Evolutionary conservation across 129 eudicot species (phyloP).

Genomic region (Heracleum sosnowskyi): DNA sequence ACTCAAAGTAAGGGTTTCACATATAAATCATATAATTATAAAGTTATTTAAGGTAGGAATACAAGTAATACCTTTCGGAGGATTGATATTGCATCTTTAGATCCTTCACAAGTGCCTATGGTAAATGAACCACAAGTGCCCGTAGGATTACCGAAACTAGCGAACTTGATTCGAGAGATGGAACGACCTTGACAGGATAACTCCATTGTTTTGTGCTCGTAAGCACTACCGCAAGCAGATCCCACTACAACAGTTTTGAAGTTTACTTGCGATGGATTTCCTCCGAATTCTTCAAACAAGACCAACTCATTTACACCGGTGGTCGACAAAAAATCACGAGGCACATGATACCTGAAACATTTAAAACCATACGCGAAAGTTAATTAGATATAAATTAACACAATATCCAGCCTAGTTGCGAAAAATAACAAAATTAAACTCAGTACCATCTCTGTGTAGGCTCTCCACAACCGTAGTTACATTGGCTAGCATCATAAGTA

Average conservation of each 20-base stretch:
- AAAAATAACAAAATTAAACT: background rate
- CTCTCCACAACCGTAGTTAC: slow-evolving; percentile 42
- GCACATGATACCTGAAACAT: slow-evolving; percentile 22
- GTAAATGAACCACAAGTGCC: slow-evolving; percentile 14
- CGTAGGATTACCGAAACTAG: slow-evolving; percentile 11
- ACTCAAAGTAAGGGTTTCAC: background rate
- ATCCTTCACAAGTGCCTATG: slow-evolving; percentile 11
- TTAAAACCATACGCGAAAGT: background rate
- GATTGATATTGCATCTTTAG: background rate
- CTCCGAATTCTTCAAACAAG: slow-evolving; percentile 26
- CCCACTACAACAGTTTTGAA: slow-evolving; percentile 14
- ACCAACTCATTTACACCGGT: slow-evolving; percentile 12
- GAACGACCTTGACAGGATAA: slow-evolving; percentile 8
- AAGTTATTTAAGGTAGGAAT: background rate
- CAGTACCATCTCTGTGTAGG: slow-evolving; percentile 52
- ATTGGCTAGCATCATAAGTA: slow-evolving; percentile 12
- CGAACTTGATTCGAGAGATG: slow-evolving; percentile 12
- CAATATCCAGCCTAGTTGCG: background rate
- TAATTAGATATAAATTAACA: background rate
- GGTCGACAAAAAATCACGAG: slow-evolving; percentile 4
- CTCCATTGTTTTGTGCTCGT: slow-evolving; percentile 11
- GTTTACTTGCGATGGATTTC: slow-evolving; percentile 15
- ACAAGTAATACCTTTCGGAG: background rate
- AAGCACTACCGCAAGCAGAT: slow-evolving; percentile 12
- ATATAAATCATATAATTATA: background rate